Evolutionary conservation across 2,329 filamentous ascomycete species (phyloP), one percentile per base, ranked within the genome.

Genomic region (Epichloe scottii): DNA sequence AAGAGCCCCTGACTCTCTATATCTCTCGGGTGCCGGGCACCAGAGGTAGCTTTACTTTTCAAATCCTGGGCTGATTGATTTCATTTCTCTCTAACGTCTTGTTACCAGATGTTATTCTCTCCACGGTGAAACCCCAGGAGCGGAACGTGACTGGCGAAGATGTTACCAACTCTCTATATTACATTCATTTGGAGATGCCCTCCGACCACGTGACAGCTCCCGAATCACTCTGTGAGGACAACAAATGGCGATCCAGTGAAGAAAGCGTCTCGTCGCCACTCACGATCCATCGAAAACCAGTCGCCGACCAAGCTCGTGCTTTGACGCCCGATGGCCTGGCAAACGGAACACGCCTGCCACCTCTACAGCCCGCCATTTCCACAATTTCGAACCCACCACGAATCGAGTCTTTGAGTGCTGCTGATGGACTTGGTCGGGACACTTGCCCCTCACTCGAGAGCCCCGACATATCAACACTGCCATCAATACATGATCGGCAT

Each of bases 1-100:
- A 84, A 55, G 81, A 88, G 47, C 82, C 88, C 4, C 68, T 97
- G 48, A 82, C 84, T 2, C 77, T 98, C 40, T 98, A 98, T 68
- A 94, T 98, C 57, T 89, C 91, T 37, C 77, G 91, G 57, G 91
- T 98, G 0, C 93, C 93, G 1, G 91, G 91, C 21, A 95, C 87
- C 56, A 81, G 83, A 82, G 88, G 89, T 90, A 73, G 57, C 71
- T 26, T 17, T 4, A 41, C 8, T 23, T n/a, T 6, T 21, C 42
- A 12, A 15, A 17, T 14, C 7, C 8, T 17, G 17, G 33, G 14
- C 14, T 5, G 7, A 35, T 64, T 33, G 41, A 42, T 53, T 21
- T 47, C 47, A n/a, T 30, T 40, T 39, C 46, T 34, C 33, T 7
- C 21, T 52, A 12, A 34, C 19, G 41, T 53, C 53, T 52, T 51